Conservation (phyloP, 2,329 filamentous ascomycete species). For the Rhinocladiella mackenziei region DNA sequence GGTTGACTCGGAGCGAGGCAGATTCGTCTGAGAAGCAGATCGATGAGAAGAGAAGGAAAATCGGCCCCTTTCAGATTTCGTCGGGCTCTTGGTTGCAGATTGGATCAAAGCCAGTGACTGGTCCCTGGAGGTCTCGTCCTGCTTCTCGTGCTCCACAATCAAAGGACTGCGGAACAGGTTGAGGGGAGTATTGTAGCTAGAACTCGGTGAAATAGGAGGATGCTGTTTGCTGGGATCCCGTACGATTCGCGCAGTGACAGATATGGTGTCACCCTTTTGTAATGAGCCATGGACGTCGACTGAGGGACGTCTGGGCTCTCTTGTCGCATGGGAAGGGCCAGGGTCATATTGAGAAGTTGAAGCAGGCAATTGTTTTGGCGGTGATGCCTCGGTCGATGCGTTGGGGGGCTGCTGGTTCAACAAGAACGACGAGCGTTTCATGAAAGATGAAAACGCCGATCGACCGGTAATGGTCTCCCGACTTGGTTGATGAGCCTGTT, state of each 20-base stretch:
- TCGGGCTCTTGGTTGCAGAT: conserved; percentile 22
- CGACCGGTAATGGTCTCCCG: conserved; percentile 28
- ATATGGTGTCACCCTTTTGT: conserved; percentile 64
- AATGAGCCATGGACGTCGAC: conserved; percentile 11
- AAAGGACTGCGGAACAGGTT: conserved; percentile 55
- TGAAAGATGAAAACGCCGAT: conserved; percentile 31
- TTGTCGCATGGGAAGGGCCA: not conserved
- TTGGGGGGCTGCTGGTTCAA: conserved; percentile 31
- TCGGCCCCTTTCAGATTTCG: conserved; percentile 35
- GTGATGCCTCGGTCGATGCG: conserved; percentile 30
- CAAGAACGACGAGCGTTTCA: conserved; percentile 31
- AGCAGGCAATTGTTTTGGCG: conserved; percentile 18
- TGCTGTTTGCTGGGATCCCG: conserved; percentile 47
- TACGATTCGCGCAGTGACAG: conserved; percentile 79
- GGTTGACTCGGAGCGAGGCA: conserved; percentile 38
- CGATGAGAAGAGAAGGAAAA: conserved; percentile 41
- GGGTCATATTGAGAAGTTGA: conserved; percentile 10
- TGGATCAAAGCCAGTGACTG: conserved; percentile 19
- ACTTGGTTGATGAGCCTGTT: conserved; percentile 32
- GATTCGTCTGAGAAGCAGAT: conserved; percentile 34
- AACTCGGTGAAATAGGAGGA: conserved; percentile 22
- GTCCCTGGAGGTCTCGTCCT: conserved; percentile 33
- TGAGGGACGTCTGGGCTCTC: conserved; percentile 8
- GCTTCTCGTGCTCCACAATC: conserved; percentile 62
- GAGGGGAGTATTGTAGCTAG: conserved; percentile 29